These are phyloP conservation scores for Blastocladiella britannica DNA, from an alignment of 192 early-diverging fungal species.

Conservation along the genomic window DNA sequence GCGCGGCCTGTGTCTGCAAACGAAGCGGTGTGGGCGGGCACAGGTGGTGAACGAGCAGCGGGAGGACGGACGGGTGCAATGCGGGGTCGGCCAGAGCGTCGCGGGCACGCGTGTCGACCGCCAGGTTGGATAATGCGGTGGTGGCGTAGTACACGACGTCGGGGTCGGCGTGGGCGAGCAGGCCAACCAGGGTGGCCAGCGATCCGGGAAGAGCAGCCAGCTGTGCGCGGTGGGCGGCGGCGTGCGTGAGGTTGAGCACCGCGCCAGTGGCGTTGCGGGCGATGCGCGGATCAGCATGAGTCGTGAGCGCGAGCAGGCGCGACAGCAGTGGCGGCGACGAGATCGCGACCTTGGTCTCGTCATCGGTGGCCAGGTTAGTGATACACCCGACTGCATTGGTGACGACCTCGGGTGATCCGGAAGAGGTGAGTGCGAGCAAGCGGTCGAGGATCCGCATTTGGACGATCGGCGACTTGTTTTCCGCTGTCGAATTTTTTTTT, in stretches of 20 bases:
- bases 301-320: slow-evolving; percentile 47
- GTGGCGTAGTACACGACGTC: slow-evolving; percentile 82
- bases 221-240: slow-evolving; percentile 13
- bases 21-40: slow-evolving; percentile 48
- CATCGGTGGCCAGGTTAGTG: slow-evolving; percentile 72
- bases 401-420: slow-evolving; percentile 71
- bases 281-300: slow-evolving; percentile 61
- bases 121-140: slow-evolving; percentile 74
- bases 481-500: slow-evolving; percentile 21
- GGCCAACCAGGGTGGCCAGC: slow-evolving; percentile 56
- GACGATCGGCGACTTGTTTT: slow-evolving; percentile 70
- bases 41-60: slow-evolving; percentile 53
- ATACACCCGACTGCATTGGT: slow-evolving; percentile 87
- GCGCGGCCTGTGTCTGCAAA: slow-evolving; percentile 70
- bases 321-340: slow-evolving; percentile 62
- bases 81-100: slow-evolving; percentile 49
- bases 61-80: slow-evolving; percentile 34
- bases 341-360: slow-evolving; percentile 76
- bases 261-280: slow-evolving; percentile 80
- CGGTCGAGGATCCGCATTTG: slow-evolving; percentile 63
- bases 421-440: slow-evolving; percentile 67
- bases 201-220: slow-evolving; percentile 53
- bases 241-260: slow-evolving; percentile 80
- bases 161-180: slow-evolving; percentile 50
- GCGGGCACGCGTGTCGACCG: slow-evolving; percentile 50